These are phyloP conservation scores for Suillus clintonianus DNA, from an alignment of 768 basidiomycete species.

Conservation along the genomic window DNA sequence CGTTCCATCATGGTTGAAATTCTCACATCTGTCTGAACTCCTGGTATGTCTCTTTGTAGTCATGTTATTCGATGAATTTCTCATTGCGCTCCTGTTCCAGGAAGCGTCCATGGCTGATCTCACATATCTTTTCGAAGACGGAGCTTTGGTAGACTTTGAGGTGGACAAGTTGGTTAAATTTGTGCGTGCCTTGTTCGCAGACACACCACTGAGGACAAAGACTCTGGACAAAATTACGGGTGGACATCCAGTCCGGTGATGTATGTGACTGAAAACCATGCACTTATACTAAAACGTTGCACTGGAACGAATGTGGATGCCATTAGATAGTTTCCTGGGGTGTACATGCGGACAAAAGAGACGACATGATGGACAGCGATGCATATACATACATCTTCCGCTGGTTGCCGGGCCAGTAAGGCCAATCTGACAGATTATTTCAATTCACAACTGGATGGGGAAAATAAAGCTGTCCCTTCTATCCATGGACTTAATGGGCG, in stretches of 20 bases:
- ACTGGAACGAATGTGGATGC: neutral
- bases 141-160: slow-evolving; percentile 88
- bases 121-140: slow-evolving; percentile 88
- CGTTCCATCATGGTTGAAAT: slow-evolving; percentile 94
- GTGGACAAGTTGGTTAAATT: slow-evolving; percentile 79
- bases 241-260: slow-evolving; percentile 51
- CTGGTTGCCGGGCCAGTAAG: neutral
- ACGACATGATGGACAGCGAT: neutral
- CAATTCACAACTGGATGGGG: too few relatives aligned
- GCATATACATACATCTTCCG: neutral
- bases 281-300: neutral
- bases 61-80: neutral
- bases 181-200: slow-evolving; percentile 87
- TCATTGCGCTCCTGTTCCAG: slow-evolving; percentile 39
- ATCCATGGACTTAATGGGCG: too few relatives aligned
- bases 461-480: too few relatives aligned
- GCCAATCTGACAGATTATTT: too few relatives aligned
- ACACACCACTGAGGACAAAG: slow-evolving; percentile 76
- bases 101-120: slow-evolving; percentile 93
- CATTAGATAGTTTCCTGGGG: neutral
- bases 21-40: slow-evolving; percentile 90
- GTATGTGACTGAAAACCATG: neutral
- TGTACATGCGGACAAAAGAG: neutral
- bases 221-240: slow-evolving; percentile 75
- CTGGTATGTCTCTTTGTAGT: slow-evolving; percentile 54